Evolutionary conservation across 345 rosid genomes (phyloP).

Genomic region (Bruguiera parviflora): DNA sequence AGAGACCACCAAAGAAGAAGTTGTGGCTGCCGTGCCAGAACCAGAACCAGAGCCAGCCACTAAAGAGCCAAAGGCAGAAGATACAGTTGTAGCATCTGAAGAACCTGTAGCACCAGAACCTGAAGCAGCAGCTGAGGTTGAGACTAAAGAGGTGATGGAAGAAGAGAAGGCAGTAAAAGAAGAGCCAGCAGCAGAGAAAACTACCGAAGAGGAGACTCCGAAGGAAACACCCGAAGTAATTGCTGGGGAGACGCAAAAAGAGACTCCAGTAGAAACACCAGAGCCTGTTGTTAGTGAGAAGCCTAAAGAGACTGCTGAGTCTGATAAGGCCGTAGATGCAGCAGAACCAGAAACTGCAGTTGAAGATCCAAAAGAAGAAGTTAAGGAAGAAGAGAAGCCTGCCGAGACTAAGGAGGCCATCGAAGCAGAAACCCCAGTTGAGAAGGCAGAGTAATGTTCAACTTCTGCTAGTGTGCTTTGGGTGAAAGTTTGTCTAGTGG

Average conservation of each 20-base stretch:
- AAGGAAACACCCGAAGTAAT: slow-evolving; percentile 24
- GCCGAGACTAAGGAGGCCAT: slow-evolving; percentile 11
- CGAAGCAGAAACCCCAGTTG: slow-evolving; percentile 24
- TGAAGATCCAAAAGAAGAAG: slow-evolving; percentile 32
- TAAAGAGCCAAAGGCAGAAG: slow-evolving; percentile 20
- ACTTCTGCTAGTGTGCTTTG: not conserved
- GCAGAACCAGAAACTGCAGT: slow-evolving; percentile 15
- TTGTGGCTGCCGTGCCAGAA: slow-evolving; percentile 4
- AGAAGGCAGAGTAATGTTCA: slow-evolving; percentile 24
- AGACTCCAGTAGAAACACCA: slow-evolving; percentile 1
- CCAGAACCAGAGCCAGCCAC: slow-evolving; percentile 8
- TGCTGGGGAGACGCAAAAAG: slow-evolving; percentile 7
- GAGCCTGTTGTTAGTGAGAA: slow-evolving; percentile 15
- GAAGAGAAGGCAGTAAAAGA: slow-evolving; percentile 29
- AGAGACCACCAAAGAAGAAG: slow-evolving; percentile 27
- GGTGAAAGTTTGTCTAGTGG: slow-evolving; percentile 3
- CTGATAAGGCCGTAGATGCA: not conserved
- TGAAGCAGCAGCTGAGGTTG: slow-evolving; percentile 24
- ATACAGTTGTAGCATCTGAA: slow-evolving; percentile 1
- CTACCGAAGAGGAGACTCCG: slow-evolving; percentile 24
- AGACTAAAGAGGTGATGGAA: slow-evolving; percentile 29
- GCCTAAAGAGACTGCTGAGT: slow-evolving; percentile 19
- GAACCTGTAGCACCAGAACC: slow-evolving; percentile 23
- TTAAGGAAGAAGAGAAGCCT: slow-evolving; percentile 23
- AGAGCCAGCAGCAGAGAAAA: slow-evolving; percentile 31